Evolutionary conservation across 2,329 filamentous ascomycete species (phyloP).

Genomic region (Clarireedia paspali): DNA sequence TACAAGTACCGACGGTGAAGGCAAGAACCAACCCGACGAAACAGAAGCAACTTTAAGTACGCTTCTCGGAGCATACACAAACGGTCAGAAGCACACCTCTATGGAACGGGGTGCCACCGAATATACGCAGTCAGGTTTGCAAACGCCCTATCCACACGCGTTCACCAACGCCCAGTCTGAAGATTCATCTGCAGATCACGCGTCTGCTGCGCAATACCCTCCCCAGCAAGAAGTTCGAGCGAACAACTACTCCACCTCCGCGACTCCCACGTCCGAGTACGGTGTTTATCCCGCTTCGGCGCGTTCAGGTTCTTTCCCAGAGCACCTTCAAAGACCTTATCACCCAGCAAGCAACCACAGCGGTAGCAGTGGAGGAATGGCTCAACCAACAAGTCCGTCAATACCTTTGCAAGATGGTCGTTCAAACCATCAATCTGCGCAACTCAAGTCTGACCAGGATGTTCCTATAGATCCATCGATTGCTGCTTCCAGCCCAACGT

Average conservation of each 20-base stretch:
- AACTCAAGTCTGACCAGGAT: conserved; percentile 90
- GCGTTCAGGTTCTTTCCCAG: conserved; percentile 77
- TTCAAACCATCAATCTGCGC: conserved; percentile 61
- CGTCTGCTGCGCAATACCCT: conserved; percentile 85
- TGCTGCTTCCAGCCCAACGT: conserved; percentile 85
- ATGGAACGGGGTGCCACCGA: conserved; percentile 61
- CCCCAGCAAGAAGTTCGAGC: conserved; percentile 73
- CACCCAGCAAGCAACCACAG: conserved; percentile 68
- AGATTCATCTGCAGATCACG: conserved; percentile 78
- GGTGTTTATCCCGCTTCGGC: conserved; percentile 62
- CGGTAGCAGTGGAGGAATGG: conserved; percentile 81
- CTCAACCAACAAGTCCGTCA: conserved; percentile 98
- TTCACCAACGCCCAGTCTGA: conserved; percentile 72
- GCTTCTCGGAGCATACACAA: conserved; percentile 26
- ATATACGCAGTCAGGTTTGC: conserved; percentile 86
- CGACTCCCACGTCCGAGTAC: conserved; percentile 87
- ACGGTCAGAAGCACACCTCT: conserved; percentile 31
- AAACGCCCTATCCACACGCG: conserved; percentile 60
- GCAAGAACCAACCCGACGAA: conserved; percentile 12
- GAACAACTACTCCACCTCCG: conserved; percentile 48
- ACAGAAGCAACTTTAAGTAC: conserved; percentile 25
- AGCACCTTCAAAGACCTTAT: conserved; percentile 81
- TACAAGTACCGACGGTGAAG: conserved; percentile 12
- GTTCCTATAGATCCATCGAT: conserved; percentile 99
- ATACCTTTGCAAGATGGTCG: conserved; percentile 75